A percentile compares a stretch with the other conserved stretches of the same genome.
Conservation (phyloP, 2,329 filamentous ascomycete species). For the Fusarium chaquense region DNA sequence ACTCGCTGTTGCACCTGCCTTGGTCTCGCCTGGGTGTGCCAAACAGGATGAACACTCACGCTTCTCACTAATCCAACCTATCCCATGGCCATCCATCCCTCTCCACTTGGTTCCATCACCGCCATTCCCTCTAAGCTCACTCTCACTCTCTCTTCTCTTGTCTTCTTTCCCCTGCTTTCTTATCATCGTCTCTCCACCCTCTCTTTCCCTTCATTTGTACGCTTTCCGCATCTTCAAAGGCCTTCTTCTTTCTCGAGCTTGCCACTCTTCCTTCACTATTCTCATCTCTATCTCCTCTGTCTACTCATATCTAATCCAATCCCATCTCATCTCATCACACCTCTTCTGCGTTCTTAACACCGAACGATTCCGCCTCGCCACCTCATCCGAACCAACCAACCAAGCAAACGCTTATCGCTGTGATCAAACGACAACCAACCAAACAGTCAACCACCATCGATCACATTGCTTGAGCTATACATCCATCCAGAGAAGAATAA, state of each 20-base stretch:
- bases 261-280: slow-evolving; percentile 45
- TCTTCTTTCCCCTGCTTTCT: slow-evolving; percentile 51
- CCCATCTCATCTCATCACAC: slow-evolving; percentile 17
- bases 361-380: slow-evolving; percentile 46
- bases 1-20: slow-evolving; percentile 32
- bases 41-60: slow-evolving; percentile 40
- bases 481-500: slow-evolving; percentile 50
- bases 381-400: slow-evolving; percentile 42
- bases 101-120: slow-evolving; percentile 53
- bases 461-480: slow-evolving; percentile 39
- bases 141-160: slow-evolving; percentile 52
- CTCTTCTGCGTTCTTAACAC: slow-evolving; percentile 33
- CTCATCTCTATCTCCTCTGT: slow-evolving; percentile 38
- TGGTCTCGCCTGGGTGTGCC: slow-evolving; percentile 26
- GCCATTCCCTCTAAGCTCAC: slow-evolving; percentile 52
- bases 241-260: slow-evolving; percentile 55
- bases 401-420: slow-evolving; percentile 39
- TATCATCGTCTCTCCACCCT: slow-evolving; percentile 51
- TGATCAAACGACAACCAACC: slow-evolving; percentile 33
- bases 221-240: slow-evolving; percentile 51
- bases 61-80: slow-evolving; percentile 45
- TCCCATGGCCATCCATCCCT: slow-evolving; percentile 51
- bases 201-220: slow-evolving; percentile 50
- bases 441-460: slow-evolving; percentile 22
- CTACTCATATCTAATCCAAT: slow-evolving; percentile 34